A percentile compares a stretch with the other conserved stretches of the same genome.
Conservation (phyloP, 192 early-diverging fungal species). For the Rhizophlyctis rosea region DNA sequence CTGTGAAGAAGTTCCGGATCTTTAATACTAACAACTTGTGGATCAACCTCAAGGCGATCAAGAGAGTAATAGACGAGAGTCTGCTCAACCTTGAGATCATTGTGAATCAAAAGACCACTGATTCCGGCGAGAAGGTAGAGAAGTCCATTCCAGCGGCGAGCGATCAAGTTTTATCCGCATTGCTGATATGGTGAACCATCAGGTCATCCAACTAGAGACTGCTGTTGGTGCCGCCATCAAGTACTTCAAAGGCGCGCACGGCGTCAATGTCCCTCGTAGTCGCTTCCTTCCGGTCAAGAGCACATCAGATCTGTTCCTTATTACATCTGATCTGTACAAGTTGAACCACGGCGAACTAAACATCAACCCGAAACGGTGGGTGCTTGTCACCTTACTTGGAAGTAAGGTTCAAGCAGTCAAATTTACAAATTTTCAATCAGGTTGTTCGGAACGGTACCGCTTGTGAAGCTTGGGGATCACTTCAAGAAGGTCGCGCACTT, state of each 20-base stretch:
- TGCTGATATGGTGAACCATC: too few species aligned
- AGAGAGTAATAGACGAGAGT: conserved; percentile 74
- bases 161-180: too few species aligned
- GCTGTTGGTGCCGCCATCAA: conserved; percentile 99
- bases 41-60: conserved; percentile 47
- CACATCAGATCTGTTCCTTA: conserved; percentile 94
- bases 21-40: conserved; percentile 87
- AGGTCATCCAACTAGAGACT: conserved; percentile 95
- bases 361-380: conserved; percentile 82
- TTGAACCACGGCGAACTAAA: conserved; percentile 88
- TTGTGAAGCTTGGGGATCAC: conserved; percentile 96
- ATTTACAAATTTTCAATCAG: too few species aligned
- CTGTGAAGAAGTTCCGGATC: conserved; percentile 97
- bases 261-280: conserved; percentile 95
- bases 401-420: too few species aligned
- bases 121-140: conserved; percentile 76
- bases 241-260: conserved; percentile 91
- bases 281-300: conserved; percentile 99
- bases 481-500: conserved; percentile 96
- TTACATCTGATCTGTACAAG: conserved; percentile 92
- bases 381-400: background rate
- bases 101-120: conserved; percentile 93
- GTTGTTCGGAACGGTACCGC: conserved; percentile 85
- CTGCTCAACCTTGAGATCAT: conserved; percentile 91
- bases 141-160: too few species aligned